These are phyloP conservation scores for Medicago arabica DNA, from an alignment of 306 rosid species.

Conservation along the genomic window DNA sequence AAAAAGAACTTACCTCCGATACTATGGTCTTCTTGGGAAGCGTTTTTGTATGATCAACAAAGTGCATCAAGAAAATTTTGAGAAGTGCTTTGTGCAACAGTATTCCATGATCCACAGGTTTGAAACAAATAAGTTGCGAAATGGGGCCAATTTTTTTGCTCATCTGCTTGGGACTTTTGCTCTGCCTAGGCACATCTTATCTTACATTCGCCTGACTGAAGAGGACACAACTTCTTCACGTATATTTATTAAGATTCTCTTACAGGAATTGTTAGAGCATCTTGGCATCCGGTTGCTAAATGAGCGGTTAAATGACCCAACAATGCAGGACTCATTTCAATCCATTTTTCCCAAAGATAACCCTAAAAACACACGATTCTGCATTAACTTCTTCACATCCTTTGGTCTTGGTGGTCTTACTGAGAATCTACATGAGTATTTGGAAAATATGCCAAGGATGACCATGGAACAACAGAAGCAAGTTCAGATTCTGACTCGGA, in stretches of 20 bases:
- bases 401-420: conserved; percentile 81
- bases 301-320: conserved; percentile 64
- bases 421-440: conserved; percentile 81
- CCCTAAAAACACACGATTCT: conserved; percentile 89
- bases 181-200: conserved; percentile 82
- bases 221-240: conserved; percentile 93
- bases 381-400: conserved; percentile 92
- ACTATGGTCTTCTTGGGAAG: conserved; percentile 92
- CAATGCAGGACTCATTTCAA: conserved; percentile 74
- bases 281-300: conserved; percentile 72
- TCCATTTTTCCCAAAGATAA: conserved; percentile 82
- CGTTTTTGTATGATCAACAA: conserved; percentile 90
- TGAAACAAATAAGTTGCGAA: conserved; percentile 80
- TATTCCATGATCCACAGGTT: conserved; percentile 90
- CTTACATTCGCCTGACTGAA: conserved; percentile 83
- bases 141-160: conserved; percentile 85
- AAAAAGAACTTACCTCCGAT: conserved; percentile 82
- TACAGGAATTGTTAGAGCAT: conserved; percentile 92
- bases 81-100: conserved; percentile 89
- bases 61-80: conserved; percentile 88
- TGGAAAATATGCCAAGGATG: conserved; percentile 91
- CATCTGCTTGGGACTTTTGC: conserved; percentile 93
- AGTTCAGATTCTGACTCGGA: conserved; percentile 64
- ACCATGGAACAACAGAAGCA: conserved; percentile 85
- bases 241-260: conserved; percentile 84